Base-by-base conservation (phyloP, 2,329 filamentous ascomycete genomes). In the Pleomassaria siparia region DNA sequence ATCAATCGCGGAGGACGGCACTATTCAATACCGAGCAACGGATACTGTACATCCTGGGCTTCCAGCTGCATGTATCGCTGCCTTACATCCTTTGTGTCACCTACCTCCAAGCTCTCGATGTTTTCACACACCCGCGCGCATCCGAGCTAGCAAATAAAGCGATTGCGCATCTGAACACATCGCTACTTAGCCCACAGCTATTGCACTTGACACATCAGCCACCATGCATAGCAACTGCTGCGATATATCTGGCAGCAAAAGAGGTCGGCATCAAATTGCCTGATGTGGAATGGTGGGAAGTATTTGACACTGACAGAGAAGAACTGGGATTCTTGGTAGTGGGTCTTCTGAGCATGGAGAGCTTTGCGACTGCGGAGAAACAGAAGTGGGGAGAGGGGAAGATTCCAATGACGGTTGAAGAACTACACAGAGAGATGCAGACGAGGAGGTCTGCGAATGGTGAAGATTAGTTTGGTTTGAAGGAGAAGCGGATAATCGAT, bases 241-340 rank as follows among this genome's bases (percentile, higher is more conserved):
- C 91, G 1, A 87, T 96, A 25, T 99, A 97, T 67, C 82, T 90
- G n/a, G 89, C 92, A 0, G 88, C 90, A 1, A 81, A 86, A 36
- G 91, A 97, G 56, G 69, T 82, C 1, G 85, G 81, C 0, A 82
- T 88, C 11, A 91, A 89, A 68, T 79, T 96, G 72, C 90, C 92
- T 0, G 87, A 88, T 54, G 83, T 82, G 40, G 86, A 89, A 54
- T 99, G 94, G 94, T 99, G 94, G 94, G 91, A 96, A 71, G 89
- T 97, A 0, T 97, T 97, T 69, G 94, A 99, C 70, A 89, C 94
- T 7, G 91, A 96, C 62, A 80, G 94, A 42, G 94, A 99, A 75
- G 91, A 96, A 67, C 77, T 99, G 28, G 94, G 94, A 0, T 97
- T 97, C 59, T 72, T 97, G 48, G 91, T 95, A 3, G 89, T 96